phyloP scores from a whole-genome alignment of 2,329 filamentous ascomycete genomes.

The Hypoxylon sp. region DNA sequence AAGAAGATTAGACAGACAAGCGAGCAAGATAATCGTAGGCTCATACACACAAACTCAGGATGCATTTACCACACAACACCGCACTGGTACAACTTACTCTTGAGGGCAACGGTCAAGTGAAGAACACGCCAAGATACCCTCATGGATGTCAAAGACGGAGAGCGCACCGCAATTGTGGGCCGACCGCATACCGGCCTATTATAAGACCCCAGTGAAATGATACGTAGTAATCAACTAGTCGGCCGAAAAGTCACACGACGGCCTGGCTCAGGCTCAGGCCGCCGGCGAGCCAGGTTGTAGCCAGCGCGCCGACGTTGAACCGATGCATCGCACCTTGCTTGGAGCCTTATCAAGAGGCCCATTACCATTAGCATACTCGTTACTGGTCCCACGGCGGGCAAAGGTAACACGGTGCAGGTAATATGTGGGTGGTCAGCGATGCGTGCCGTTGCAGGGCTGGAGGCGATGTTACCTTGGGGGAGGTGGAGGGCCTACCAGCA shows the following conservation, averaged over 20 bases:
- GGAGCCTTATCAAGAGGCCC: conserved; percentile 14
- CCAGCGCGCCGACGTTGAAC: neutral
- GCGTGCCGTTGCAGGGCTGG: conserved; percentile 25
- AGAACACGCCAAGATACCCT: conserved; percentile 22
- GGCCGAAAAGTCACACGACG: conserved; percentile 11
- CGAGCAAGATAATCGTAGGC: neutral
- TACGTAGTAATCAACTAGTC: conserved; percentile 25
- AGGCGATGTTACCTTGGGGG: conserved; percentile 30
- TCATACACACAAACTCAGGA: conserved; percentile 3
- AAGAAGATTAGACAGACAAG: neutral
- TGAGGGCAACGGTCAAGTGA: conserved; percentile 9
- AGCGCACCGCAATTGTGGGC: conserved; percentile 14
- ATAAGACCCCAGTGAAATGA: conserved; percentile 17
- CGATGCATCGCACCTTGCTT: neutral
- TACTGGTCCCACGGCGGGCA: conserved; percentile 11
- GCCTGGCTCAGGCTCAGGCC: too few relatives aligned
- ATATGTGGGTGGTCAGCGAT: conserved; percentile 22
- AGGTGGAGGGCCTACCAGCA: neutral
- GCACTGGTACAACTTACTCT: conserved; percentile 5
- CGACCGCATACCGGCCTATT: conserved; percentile 22
- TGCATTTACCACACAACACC: neutral
- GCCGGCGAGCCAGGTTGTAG: conserved; percentile 13
- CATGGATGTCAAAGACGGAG: conserved; percentile 17
- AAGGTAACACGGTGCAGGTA: neutral
- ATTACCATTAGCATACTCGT: conserved; percentile 21